A percentile compares a stretch with the other conserved stretches of the same genome.
Conservation (phyloP, 2,329 filamentous ascomycete genomes). For the Tolypocladium endophyticum region DNA sequence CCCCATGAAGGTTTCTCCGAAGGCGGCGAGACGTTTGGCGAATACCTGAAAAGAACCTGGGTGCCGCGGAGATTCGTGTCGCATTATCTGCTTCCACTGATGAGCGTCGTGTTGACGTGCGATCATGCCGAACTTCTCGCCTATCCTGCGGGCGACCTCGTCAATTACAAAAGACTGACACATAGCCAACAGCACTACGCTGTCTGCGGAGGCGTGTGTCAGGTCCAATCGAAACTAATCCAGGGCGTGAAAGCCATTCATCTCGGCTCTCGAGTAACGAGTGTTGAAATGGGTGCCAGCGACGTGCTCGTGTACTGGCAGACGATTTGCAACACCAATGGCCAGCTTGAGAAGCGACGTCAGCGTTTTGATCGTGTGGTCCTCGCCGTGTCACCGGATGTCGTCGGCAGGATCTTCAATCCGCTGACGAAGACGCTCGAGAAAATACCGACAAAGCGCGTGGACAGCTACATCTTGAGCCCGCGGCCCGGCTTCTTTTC, state of each 20-base stretch:
- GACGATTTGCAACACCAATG: constrained; percentile 5
- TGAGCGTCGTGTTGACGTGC: constrained; percentile 45
- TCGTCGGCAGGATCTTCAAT: constrained; percentile 35
- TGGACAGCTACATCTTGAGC: constrained; percentile 35
- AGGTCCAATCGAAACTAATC: constrained; percentile 35
- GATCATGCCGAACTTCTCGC: constrained; percentile 36
- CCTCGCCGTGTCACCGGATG: constrained; percentile 43
- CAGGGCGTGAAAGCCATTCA: constrained; percentile 27
- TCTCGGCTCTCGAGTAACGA: constrained; percentile 26
- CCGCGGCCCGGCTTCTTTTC: constrained; percentile 4
- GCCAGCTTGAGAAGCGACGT: constrained; percentile 11
- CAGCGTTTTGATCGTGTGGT: constrained; percentile 40
- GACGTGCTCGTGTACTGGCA: constrained; percentile 24
- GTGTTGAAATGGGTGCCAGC: constrained; percentile 16
- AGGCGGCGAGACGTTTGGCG: constrained; percentile 30
- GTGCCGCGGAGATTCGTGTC: constrained; percentile 35
- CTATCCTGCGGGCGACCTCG: constrained; percentile 42
- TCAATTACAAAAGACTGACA: constrained; percentile 37
- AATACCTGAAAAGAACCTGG: constrained; percentile 39
- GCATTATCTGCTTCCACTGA: constrained; percentile 42
- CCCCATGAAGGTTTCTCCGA: not conserved
- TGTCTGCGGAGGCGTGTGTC: constrained; percentile 36
- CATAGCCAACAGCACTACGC: constrained; percentile 38
- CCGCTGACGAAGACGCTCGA: constrained; percentile 26
- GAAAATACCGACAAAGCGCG: constrained; percentile 34